A percentile compares a stretch with the other conserved stretches of the same genome.
Conservation (phyloP, 2,329 filamentous ascomycete genomes). For the Alternaria gansuensis region DNA sequence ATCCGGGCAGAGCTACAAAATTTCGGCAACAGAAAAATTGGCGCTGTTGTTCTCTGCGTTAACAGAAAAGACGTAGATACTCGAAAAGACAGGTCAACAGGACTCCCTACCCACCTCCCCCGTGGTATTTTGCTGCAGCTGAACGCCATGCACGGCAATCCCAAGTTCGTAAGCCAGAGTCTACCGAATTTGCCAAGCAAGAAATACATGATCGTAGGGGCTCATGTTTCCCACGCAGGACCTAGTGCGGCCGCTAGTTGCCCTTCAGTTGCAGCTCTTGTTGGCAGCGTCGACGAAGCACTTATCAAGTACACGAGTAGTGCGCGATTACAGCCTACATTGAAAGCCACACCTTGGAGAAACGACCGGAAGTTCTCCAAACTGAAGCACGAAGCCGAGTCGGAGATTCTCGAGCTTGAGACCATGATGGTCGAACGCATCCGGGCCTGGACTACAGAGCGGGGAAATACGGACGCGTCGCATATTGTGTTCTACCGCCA, state of each 20-base stretch:
- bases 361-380: not conserved
- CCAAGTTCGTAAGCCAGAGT: not conserved
- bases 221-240: conserved; percentile 14
- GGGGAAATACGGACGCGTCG: not conserved
- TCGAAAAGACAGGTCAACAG: not conserved
- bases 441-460: not conserved
- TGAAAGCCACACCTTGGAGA: not conserved
- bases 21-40: conserved; percentile 9
- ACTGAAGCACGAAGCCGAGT: conserved; percentile 1
- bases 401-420: not conserved
- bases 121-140: not conserved
- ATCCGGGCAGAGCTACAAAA: conserved; percentile 7
- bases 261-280: conserved; percentile 15
- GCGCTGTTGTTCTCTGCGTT: conserved; percentile 5
- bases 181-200: not conserved
- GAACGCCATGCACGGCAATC: not conserved
- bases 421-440: conserved; percentile 14
- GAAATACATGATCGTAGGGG: conserved; percentile 8
- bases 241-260: conserved; percentile 4
- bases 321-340: conserved; percentile 4
- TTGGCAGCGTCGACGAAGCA: conserved; percentile 7
- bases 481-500: conserved; percentile 12
- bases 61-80: not conserved
- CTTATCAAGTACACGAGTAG: not conserved
- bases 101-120: not conserved